A percentile compares a stretch with the other conserved stretches of the same genome.
Conservation (phyloP, 2,329 filamentous ascomycete genomes). For the Pseudofabraea citricarpa region DNA sequence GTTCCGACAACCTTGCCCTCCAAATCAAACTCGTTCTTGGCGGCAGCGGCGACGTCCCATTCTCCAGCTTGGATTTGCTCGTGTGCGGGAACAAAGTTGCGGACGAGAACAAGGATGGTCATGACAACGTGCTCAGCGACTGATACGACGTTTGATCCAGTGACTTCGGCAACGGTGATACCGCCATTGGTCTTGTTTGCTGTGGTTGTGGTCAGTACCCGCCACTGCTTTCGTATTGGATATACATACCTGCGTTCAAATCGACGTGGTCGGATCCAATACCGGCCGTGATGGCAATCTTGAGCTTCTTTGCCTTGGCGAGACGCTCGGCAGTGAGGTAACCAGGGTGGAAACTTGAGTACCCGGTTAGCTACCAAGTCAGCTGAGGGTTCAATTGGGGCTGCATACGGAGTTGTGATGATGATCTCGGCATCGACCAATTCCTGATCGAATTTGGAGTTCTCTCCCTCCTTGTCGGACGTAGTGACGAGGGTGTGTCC, state of each 20-base stretch:
- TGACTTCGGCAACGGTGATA: conserved; percentile 95
- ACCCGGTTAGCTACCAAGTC: too few relatives aligned
- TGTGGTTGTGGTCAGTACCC: conserved; percentile 24
- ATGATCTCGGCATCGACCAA: conserved; percentile 96
- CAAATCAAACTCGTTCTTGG: conserved; percentile 98
- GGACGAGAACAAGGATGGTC: conserved; percentile 93
- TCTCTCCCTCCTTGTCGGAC: conserved; percentile 92
- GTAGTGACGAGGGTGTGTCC: conserved; percentile 97
- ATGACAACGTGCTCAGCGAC: conserved; percentile 99
- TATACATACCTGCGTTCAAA: conserved; percentile 49
- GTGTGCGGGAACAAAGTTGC: conserved; percentile 98
- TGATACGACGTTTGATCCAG: conserved; percentile 96
- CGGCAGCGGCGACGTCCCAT: conserved; percentile 92
- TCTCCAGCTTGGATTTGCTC: conserved; percentile 85
- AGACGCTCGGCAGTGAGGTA: conserved; percentile 96
- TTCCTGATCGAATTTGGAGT: conserved; percentile 92
- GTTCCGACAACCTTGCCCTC: conserved; percentile 98
- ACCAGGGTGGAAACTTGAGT: conserved; percentile 89
- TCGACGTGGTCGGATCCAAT: conserved; percentile 99
- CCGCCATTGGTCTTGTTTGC: conserved; percentile 99
- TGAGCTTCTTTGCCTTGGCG: conserved; percentile 97
- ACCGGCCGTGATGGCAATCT: conserved; percentile 93
- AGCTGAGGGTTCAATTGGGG: too few relatives aligned
- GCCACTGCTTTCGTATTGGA: not conserved
- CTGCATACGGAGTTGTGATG: conserved; percentile 92